Evolutionary conservation across 2,329 filamentous ascomycete species (phyloP).

Genomic region (Venturia effusa): DNA sequence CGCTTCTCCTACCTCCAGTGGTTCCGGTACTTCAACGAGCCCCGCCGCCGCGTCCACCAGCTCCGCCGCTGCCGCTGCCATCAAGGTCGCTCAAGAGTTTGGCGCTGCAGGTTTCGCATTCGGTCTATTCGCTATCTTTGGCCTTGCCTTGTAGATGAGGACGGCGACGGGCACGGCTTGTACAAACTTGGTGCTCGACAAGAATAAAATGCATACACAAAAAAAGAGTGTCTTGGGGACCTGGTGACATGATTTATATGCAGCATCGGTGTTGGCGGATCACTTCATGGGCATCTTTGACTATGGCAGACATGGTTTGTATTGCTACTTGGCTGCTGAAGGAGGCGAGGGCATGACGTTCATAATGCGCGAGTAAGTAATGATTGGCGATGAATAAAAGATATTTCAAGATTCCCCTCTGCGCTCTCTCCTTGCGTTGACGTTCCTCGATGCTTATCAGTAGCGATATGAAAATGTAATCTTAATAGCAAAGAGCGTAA

Average conservation of each 20-base stretch:
- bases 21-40: conserved; percentile 15
- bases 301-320: neutral
- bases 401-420: neutral
- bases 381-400: neutral
- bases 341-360: neutral
- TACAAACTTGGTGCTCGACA: neutral
- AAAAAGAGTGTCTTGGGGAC: neutral
- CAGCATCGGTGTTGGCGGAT: conserved; percentile 3
- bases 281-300: neutral
- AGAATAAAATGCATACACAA: neutral
- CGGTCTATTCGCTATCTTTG: conserved; percentile 45
- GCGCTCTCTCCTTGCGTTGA: neutral
- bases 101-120: conserved; percentile 42
- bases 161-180: neutral
- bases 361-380: neutral
- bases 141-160: conserved; percentile 42
- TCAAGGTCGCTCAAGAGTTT: conserved; percentile 37
- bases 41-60: conserved; percentile 18
- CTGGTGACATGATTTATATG: neutral
- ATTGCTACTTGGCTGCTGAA: conserved; percentile 1
- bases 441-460: neutral
- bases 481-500: no score
- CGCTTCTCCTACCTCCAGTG: conserved; percentile 19
- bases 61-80: conserved; percentile 33
- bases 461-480: no score